Conservation (phyloP, 805 yeast species). For the Maudiozyma bulderi region DNA sequence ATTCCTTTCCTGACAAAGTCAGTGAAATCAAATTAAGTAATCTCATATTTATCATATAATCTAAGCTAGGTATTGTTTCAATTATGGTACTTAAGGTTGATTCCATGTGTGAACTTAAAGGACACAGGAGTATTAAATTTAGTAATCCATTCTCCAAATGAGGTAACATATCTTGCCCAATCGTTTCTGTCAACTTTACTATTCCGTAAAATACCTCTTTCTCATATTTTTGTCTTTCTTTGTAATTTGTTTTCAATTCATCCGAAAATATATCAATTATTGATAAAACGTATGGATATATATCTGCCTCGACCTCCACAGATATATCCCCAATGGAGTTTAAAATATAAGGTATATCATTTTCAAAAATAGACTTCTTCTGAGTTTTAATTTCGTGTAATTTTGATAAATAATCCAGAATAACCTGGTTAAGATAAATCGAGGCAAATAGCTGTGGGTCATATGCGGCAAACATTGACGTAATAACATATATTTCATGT, state of each 20-base stretch:
- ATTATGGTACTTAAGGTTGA: constrained; percentile 60
- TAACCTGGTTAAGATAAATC: constrained; percentile 65
- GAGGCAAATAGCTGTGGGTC: constrained; percentile 66
- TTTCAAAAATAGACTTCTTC: constrained; percentile 4
- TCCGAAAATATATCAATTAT: constrained; percentile 71
- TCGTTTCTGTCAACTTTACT: constrained; percentile 71
- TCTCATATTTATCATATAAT: constrained; percentile 56
- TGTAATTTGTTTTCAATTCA: constrained; percentile 42
- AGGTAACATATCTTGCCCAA: constrained; percentile 81
- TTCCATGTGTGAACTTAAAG: constrained; percentile 67
- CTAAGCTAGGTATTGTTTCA: constrained; percentile 64
- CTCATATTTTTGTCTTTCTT: constrained; percentile 59
- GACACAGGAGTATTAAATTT: constrained; percentile 67
- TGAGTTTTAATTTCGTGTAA: constrained; percentile 47
- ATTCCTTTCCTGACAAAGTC: constrained; percentile 67
- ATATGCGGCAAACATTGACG: constrained; percentile 71
- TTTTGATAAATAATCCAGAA: constrained; percentile 68
- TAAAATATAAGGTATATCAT: constrained; percentile 62
- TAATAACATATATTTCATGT: constrained; percentile 64
- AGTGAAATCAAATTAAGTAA: constrained; percentile 60
- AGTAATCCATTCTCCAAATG: constrained; percentile 70
- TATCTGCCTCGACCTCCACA: constrained; percentile 58
- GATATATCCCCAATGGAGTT: constrained; percentile 75
- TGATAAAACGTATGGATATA: constrained; percentile 78
- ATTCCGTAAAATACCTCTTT: constrained; percentile 81